These are phyloP conservation scores for Nicotiana otophora DNA, from an alignment of 257 asterid genomes.

Conservation along the genomic window DNA sequence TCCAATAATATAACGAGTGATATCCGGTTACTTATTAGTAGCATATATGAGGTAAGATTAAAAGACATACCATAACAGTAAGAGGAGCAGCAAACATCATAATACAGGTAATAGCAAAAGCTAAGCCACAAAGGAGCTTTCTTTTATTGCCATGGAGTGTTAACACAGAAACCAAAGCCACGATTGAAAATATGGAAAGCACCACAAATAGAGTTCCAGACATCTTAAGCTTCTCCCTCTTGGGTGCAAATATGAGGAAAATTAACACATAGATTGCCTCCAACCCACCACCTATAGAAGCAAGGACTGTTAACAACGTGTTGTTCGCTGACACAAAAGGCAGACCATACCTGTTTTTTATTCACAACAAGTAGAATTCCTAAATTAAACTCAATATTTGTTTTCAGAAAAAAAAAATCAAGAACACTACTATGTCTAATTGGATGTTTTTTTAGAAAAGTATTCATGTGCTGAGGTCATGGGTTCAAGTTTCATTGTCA, in stretches of 20 bases:
- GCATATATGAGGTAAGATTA: neutral
- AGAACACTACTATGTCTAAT: too few relatives aligned
- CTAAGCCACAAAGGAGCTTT: constrained; percentile 56
- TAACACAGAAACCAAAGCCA: constrained; percentile 46
- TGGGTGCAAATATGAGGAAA: constrained; percentile 53
- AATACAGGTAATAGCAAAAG: constrained; percentile 54
- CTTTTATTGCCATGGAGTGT: constrained; percentile 32
- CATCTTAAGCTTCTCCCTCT: constrained; percentile 54
- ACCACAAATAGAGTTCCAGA: constrained; percentile 37
- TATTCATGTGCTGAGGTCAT: too few relatives aligned
- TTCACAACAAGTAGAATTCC: neutral
- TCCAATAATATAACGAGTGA: too few relatives aligned
- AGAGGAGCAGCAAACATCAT: constrained; percentile 83
- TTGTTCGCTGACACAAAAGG: constrained; percentile 64
- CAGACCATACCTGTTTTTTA: constrained; percentile 60
- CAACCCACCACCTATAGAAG: constrained; percentile 48
- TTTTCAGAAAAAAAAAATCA: too few relatives aligned
- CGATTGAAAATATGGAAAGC: constrained; percentile 38
- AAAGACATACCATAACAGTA: constrained; percentile 50
- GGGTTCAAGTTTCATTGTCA: too few relatives aligned
- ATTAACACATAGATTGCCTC: constrained; percentile 54
- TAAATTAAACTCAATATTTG: neutral
- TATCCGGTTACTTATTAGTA: too few relatives aligned
- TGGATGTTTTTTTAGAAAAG: too few relatives aligned
- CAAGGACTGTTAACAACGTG: constrained; percentile 41